Evolutionary conservation across 768 basidiomycete species (phyloP).

Genomic region (Lentinula detonsa): DNA sequence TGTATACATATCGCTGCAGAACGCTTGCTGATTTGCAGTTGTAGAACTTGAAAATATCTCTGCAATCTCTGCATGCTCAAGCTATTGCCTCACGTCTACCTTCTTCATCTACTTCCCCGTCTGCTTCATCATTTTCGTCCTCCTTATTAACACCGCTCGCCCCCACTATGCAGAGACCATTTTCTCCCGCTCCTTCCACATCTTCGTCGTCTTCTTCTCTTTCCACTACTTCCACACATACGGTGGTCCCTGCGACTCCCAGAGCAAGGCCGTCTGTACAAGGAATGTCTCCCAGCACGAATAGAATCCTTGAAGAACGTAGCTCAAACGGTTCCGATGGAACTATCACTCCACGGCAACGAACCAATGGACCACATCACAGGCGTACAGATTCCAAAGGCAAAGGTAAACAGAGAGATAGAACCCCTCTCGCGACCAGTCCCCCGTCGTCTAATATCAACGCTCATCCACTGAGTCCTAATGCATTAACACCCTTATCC

Average conservation of each 20-base stretch:
- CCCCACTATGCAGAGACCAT: conserved; percentile 21
- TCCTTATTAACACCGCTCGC: conserved; percentile 24
- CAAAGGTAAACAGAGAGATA: neutral
- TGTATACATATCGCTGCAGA: conserved; percentile 3
- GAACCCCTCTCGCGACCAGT: neutral
- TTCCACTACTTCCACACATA: conserved; percentile 70
- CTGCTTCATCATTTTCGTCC: conserved; percentile 16
- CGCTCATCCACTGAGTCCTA: conserved; percentile 4
- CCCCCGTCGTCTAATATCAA: neutral
- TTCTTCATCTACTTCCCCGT: neutral
- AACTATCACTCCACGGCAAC: neutral
- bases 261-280: conserved; percentile 21
- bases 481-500: conserved; percentile 7
- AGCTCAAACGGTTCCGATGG: neutral
- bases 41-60: conserved; percentile 32
- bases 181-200: conserved; percentile 48
- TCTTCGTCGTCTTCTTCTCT: conserved; percentile 64
- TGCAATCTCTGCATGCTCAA: conserved; percentile 29
- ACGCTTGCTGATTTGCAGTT: conserved; percentile 2
- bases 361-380: neutral
- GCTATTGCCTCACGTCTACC: conserved; percentile 2
- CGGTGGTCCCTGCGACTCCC: conserved; percentile 52
- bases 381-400: neutral
- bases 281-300: conserved; percentile 11
- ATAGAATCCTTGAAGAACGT: neutral